Conservation (phyloP, 345 rosid species). For the Citrus australasica region DNA sequence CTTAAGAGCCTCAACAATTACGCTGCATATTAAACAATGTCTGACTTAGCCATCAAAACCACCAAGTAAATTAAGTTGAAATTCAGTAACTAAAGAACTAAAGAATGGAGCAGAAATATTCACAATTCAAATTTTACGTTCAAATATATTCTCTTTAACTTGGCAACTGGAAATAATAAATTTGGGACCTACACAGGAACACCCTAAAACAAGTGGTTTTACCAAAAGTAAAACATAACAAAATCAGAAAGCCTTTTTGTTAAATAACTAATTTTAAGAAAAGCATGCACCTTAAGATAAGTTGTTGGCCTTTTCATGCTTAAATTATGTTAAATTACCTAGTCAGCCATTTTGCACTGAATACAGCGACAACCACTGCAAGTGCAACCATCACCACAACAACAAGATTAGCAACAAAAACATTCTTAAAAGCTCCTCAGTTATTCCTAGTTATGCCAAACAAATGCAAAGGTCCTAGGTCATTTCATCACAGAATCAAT, state of each 20-base stretch:
- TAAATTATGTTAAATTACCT: background rate
- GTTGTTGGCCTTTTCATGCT: background rate
- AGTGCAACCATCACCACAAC: background rate
- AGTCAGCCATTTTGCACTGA: background rate
- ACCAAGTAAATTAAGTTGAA: background rate
- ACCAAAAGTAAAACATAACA: background rate
- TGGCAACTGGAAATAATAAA: background rate
- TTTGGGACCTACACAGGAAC: background rate
- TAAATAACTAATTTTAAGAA: background rate
- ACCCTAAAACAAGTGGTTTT: background rate
- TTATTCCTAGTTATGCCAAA: background rate
- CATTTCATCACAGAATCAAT: background rate
- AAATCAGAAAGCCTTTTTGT: background rate
- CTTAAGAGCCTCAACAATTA: conserved; percentile 95
- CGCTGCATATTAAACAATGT: conserved; percentile 48
- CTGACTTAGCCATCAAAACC: background rate
- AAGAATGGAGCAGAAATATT: background rate
- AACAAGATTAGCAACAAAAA: background rate
- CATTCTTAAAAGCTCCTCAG: background rate
- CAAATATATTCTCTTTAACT: background rate
- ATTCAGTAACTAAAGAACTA: background rate
- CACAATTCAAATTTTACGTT: background rate
- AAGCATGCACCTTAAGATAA: background rate
- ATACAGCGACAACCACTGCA: background rate
- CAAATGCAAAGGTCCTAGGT: background rate